Conservation (phyloP, 441 rosid species). For the Arabidopsis lyrata region DNA sequence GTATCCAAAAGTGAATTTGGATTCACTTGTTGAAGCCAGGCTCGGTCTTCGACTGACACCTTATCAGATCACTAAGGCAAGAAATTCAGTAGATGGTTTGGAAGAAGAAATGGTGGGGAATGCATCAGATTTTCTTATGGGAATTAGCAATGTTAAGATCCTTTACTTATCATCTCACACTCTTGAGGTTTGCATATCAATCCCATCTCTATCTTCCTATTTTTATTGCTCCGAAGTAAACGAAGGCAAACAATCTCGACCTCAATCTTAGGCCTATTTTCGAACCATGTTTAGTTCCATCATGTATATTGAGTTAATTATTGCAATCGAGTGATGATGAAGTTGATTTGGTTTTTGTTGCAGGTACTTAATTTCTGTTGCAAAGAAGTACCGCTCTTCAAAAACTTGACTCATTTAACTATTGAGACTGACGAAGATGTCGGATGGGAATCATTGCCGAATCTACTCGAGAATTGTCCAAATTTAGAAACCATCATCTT, state of each 20-base stretch:
- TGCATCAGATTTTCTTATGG: not conserved
- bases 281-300: too few relatives aligned
- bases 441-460: constrained; percentile 18
- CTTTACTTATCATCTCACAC: not conserved
- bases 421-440: not conserved
- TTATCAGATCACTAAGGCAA: not conserved
- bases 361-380: constrained; percentile 17
- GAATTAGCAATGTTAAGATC: not conserved
- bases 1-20: constrained; percentile 22
- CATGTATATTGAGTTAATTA: not conserved
- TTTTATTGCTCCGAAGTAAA: too few relatives aligned
- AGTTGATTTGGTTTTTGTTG: not conserved
- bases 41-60: constrained; percentile 16
- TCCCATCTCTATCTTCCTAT: not conserved
- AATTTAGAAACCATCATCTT: constrained; percentile 31
- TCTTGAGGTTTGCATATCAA: constrained; percentile 8
- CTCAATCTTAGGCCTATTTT: too few relatives aligned
- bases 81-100: not conserved
- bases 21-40: constrained; percentile 28
- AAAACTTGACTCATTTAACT: constrained; percentile 22
- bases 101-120: not conserved
- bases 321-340: not conserved
- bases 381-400: not conserved
- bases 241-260: too few relatives aligned
- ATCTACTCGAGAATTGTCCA: constrained; percentile 25